Percentiles rank a stretch among this genome's conserved stretches.
Conservation (phyloP, 1,284 basidiomycete species). For the Paramarasmius palmivorus region DNA sequence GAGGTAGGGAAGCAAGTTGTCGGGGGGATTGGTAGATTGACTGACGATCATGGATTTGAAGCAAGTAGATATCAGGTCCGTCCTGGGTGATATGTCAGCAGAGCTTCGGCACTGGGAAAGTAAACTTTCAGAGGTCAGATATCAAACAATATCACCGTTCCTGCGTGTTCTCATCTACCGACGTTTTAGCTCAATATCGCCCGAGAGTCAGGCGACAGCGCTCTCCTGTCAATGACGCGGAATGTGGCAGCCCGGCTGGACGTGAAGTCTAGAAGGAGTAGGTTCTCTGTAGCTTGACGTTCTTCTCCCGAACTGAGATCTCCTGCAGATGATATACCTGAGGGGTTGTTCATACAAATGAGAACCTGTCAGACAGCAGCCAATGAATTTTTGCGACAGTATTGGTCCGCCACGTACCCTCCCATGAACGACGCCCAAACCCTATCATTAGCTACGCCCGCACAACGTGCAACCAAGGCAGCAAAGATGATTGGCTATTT, state of each 20-base stretch:
- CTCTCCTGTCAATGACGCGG: slow-evolving; percentile 74
- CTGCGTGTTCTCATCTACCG: not conserved
- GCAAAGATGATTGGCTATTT: slow-evolving; percentile 87
- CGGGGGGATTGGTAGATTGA: slow-evolving; percentile 3
- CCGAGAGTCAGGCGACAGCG: slow-evolving; percentile 62
- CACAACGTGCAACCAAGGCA: slow-evolving; percentile 73
- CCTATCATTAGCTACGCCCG: slow-evolving; percentile 47
- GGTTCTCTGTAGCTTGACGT: slow-evolving; percentile 19
- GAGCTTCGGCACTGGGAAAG: slow-evolving; percentile 59
- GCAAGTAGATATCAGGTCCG: slow-evolving; percentile 42
- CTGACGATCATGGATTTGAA: slow-evolving; percentile 17
- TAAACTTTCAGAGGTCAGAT: slow-evolving; percentile 54
- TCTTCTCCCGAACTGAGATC: slow-evolving; percentile 6
- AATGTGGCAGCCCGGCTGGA: slow-evolving; percentile 72
- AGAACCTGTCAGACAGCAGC: slow-evolving; percentile 89
- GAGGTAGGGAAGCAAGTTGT: slow-evolving; percentile 29
- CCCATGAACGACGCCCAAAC: slow-evolving; percentile 59
- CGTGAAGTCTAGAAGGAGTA: slow-evolving; percentile 64
- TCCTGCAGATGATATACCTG: slow-evolving; percentile 74
- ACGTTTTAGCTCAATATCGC: slow-evolving; percentile 59
- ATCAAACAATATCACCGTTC: not conserved
- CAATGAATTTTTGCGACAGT: slow-evolving; percentile 95
- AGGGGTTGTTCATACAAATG: slow-evolving; percentile 78
- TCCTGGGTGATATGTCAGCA: slow-evolving; percentile 45
- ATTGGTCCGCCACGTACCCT: slow-evolving; percentile 90